Evolutionary conservation across 352 stramenopile genomes (phyloP), one percentile per base, ranked within the genome.

Genomic region (Chrysophaeum taylorii): DNA sequence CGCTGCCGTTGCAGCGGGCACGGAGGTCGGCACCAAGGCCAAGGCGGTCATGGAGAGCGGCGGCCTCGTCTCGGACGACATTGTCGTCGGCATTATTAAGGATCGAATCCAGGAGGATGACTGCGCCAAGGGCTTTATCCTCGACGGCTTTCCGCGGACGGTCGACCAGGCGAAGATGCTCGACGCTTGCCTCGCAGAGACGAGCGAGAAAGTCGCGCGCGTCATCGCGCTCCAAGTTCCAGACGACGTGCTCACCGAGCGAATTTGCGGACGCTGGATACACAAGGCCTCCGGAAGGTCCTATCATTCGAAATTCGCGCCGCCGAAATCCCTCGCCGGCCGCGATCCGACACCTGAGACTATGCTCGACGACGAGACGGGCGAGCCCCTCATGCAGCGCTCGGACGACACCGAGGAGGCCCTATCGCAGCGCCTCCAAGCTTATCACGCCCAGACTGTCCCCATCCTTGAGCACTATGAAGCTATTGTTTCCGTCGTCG

Each of bases 71-170:
- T 81, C 75, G 25, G 96, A 99, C 78, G 96, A 99, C 74, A 97
- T 99, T 76, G 94, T 99, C 33, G 95, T 98, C 45, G 95, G 94
- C 50, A 98, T 99, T 81, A 98, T 99, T 76, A 92, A 94, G 73
- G 95, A 99, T 75, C 92, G 94, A 53, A 97, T 99, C 82, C 86
- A 96, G 75, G 89, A 89, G 71, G 86, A 88, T 2, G 95, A 98
- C 53, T 99, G 96, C 84, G 83, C 87, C 71, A 96, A 95, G 78
- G 95, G 96, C 39, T 99, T 99, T 79, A 98, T 99, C 78, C 84
- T 99, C 14, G 96, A 99, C 79, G 96, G 96, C 45, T 99, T 99
- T 82, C 96, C 96, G 60, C 91, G 96, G 73, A 99, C 96, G 36
- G 87, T 96, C 37, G 86, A 91, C 66, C 96, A 99, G 84, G 95